Evolutionary conservation across 164 flowering plant species (phyloP).

Genomic region (Akebia trifoliata): DNA sequence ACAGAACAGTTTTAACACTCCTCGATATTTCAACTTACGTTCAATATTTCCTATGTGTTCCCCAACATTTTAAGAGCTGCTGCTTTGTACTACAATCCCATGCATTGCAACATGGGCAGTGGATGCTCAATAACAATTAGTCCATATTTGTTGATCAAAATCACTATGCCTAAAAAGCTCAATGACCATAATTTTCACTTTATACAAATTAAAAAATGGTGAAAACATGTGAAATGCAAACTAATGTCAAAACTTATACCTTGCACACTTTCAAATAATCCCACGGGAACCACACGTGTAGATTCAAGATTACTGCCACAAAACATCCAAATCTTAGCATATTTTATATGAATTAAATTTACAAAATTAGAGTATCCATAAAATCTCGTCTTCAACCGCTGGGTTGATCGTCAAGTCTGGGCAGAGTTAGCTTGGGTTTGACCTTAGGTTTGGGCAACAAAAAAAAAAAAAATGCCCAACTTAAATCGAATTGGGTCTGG

Average conservation of each 20-base stretch:
- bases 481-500: no score
- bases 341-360: no score
- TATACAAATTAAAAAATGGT: not conserved
- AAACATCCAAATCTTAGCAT: no score
- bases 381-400: no score
- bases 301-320: slow-evolving; percentile 42
- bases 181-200: not conserved
- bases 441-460: no score
- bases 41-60: no score
- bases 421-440: no score
- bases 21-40: no score
- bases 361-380: no score
- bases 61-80: not conserved
- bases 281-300: slow-evolving; percentile 41
- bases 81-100: not conserved
- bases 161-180: not conserved
- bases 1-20: no score
- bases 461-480: no score
- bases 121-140: not conserved
- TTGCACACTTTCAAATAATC: slow-evolving; percentile 39
- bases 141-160: not conserved
- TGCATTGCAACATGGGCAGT: not conserved
- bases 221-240: not conserved
- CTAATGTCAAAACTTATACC: slow-evolving; percentile 14
- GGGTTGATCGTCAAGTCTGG: no score